Base-by-base conservation (phyloP, 2,329 filamentous ascomycete genomes). In the Colletotrichum navitas region DNA sequence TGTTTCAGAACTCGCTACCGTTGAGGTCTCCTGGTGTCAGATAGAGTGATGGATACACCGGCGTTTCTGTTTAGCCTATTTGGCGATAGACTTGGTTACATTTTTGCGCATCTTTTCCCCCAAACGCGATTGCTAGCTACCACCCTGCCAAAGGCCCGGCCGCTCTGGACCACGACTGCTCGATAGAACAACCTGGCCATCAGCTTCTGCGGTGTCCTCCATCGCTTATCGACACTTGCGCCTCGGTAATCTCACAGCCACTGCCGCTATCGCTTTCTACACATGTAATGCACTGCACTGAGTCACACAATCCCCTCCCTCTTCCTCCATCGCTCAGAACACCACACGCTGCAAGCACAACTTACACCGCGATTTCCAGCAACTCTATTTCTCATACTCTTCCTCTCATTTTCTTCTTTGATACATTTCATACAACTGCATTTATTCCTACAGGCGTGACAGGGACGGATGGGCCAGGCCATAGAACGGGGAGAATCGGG, bases 141-240 rank as follows among this genome's bases (percentile, higher is more conserved):
- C 36, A 71, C 65, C 36, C 21, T 7, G 11, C 49, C 10, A 24
- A 66, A 16, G 45, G 21, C 54, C 55, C 29, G 45, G 47, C n/a
- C 54, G 26, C 45, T 47, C 54, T 29, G 49, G 41, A 29, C 63
- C 63, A 52, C 64, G 52, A 71, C 36, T 34, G 36, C 45, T 52
- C 51, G 43, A 32, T 18, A 5, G 16, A 11, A 4, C 36, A n/a
- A 11, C 10, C 34, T 24, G 21, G n/a, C 26, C 24, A 29, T n/a
- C 59, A 54, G 29, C 2, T 26, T 47, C 26, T 26, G 39, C 39
- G 5, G 24, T 21, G 26, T 39, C 32, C 55, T 26, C 10, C 39
- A 55, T 69, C 69, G 65, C 65, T 69, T 72, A 72, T 72, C 69
- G 45, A 68, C 52, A 63, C 36, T 41, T 41, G 43, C 69, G 21